phyloP scores from a whole-genome alignment of 176 grass and related monocot species.

The Rhynchospora tenuis region DNA sequence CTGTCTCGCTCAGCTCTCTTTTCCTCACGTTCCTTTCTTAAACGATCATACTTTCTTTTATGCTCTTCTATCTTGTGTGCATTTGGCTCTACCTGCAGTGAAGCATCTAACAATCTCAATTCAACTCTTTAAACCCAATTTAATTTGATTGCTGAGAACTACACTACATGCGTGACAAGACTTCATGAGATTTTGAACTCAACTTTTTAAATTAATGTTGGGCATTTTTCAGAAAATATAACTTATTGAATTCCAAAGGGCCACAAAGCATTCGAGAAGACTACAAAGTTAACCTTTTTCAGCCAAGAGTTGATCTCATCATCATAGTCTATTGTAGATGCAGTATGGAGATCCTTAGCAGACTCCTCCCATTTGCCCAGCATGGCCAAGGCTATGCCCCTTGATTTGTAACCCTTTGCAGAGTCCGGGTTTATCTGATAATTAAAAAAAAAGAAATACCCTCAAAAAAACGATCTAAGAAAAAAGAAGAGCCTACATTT shows the following conservation, averaged over 20 bases:
- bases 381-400: conserved; percentile 82
- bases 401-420: conserved; percentile 91
- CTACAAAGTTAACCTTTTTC: conserved; percentile 57
- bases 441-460: background rate
- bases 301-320: conserved; percentile 90
- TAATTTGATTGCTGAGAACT: background rate
- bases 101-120: background rate
- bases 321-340: conserved; percentile 92
- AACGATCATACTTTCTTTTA: conserved; percentile 79
- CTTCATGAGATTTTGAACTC: background rate
- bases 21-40: conserved; percentile 78
- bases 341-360: conserved; percentile 70
- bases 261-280: background rate
- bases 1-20: conserved; percentile 75
- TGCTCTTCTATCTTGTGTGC: conserved; percentile 93
- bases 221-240: background rate
- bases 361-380: conserved; percentile 89
- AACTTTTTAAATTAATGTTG: background rate
- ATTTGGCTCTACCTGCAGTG: conserved; percentile 88
- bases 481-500: background rate
- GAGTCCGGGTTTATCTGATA: conserved; percentile 91
- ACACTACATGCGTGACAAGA: background rate
- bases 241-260: background rate
- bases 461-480: background rate
- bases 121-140: background rate